These are phyloP conservation scores for Poterioochromonas sp. DNA, from an alignment of 352 stramenopile species.

Conservation along the genomic window DNA sequence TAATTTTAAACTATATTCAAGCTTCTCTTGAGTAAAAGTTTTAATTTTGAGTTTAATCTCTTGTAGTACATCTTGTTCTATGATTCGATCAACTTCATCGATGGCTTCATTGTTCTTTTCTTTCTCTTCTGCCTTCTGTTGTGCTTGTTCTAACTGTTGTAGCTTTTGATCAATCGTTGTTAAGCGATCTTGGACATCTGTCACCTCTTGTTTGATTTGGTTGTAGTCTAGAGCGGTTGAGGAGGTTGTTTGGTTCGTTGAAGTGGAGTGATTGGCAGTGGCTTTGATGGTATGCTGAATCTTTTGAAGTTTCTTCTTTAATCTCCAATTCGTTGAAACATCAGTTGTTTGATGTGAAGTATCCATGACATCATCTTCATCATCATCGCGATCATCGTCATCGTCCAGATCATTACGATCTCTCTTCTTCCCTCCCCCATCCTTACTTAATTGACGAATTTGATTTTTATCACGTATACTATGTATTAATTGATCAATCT, in stretches of 20 bases:
- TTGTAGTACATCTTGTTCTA: neutral
- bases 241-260: neutral
- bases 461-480: neutral
- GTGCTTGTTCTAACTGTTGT: constrained; percentile 17
- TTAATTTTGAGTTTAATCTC: neutral
- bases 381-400: neutral
- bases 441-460: neutral
- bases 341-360: neutral
- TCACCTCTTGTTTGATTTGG: neutral
- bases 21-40: neutral
- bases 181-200: neutral
- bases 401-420: neutral
- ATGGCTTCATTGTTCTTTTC: constrained; percentile 29
- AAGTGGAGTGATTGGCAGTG: neutral
- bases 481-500: constrained; percentile 49
- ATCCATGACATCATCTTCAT: constrained; percentile 32
- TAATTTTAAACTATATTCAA: neutral
- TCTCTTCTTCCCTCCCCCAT: neutral
- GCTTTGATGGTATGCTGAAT: neutral
- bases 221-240: neutral
- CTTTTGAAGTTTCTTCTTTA: constrained; percentile 42
- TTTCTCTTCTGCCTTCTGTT: neutral
- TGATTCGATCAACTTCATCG: neutral
- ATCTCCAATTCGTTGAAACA: neutral
- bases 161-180: constrained; percentile 38